A percentile compares a stretch with the other conserved stretches of the same genome.
phyloP scores from a whole-genome alignment of 257 asterid genomes.

The Ajuga chamaepitys region DNA sequence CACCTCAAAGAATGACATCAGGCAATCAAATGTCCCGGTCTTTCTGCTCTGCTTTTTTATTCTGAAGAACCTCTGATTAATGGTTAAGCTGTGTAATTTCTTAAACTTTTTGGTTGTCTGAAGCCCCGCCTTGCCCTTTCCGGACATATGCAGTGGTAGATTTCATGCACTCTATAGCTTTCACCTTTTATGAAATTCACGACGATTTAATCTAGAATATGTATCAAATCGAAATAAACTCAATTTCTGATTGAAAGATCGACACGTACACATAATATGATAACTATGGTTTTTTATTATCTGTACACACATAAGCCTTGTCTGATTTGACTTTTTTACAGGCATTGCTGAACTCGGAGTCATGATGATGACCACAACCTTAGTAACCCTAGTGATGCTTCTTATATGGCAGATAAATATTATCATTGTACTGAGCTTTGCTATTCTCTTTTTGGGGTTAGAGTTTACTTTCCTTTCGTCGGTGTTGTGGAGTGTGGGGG shows the following conservation, averaged over 20 bases:
- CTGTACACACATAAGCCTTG: constrained; percentile 4
- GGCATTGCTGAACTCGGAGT: constrained; percentile 96
- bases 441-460: constrained; percentile 64
- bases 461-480: constrained; percentile 81
- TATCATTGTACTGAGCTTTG: constrained; percentile 58
- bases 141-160: too few species aligned
- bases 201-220: constrained; percentile 12
- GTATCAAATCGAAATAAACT: neutral
- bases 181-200: too few species aligned
- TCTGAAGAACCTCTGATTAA: too few species aligned
- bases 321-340: constrained; percentile 39
- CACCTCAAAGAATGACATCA: too few species aligned
- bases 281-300: neutral
- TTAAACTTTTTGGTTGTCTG: too few species aligned
- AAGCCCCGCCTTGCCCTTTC: too few species aligned
- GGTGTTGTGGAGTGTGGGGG: constrained; percentile 87
- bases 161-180: too few species aligned
- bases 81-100: too few species aligned
- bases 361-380: constrained; percentile 88
- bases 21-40: too few species aligned
- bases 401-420: constrained; percentile 94
- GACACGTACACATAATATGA: neutral
- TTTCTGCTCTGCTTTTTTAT: too few species aligned
- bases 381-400: constrained; percentile 91
- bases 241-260: neutral